Base-by-base conservation (phyloP, 768 basidiomycete genomes). In the Lentinula edodes region DNA sequence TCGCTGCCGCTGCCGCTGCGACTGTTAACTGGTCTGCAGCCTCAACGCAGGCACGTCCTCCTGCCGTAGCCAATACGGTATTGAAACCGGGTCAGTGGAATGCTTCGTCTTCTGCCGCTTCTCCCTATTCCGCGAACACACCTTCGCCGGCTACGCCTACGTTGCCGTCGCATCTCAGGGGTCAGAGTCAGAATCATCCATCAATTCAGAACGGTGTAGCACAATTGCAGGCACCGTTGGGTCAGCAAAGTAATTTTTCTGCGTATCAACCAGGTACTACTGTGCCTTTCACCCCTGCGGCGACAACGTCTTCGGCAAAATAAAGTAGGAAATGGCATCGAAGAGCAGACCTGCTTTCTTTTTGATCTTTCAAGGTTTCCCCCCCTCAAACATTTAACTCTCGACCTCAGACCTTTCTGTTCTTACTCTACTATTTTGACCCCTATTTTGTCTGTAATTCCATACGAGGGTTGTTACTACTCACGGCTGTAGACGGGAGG, bases 1-100 rank as follows among this genome's bases (percentile, higher is more conserved):
- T 73, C 6, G 61, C 72, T 50, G 66, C 72, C 8, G 67, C 71
- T 9, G 59, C 68, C 36, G 58, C 72, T 10, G 63, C 69, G 13
- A 70, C 72, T 39, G 63, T 63, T 3, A 62, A 73, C 20, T 71
- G 71, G 35, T 80, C 81, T 59, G 72, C 77, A 0, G 69, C 73
- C 38, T 78, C 74, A 9, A 63, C 68, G 39, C 75, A 74, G 32
- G n/a, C 67, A 20, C 61, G 68, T 28, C 73, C 81, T 58, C 80
- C 83, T 5, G 83, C 79, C 4, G 83, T 85, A 6, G 83, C 83
- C 9, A 85, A 84, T 52, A 85, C 84, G 0, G 81, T 83, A 28
- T 65, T 80, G 23, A 65, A 59, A n/a, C 58, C 45, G 43, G 45
- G 56, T 4, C 56, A 46, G 58, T 59, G 58, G 58, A 50, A 23